These are phyloP conservation scores for Lactuca saligna DNA, from an alignment of 129 eudicot species.

Conservation along the genomic window DNA sequence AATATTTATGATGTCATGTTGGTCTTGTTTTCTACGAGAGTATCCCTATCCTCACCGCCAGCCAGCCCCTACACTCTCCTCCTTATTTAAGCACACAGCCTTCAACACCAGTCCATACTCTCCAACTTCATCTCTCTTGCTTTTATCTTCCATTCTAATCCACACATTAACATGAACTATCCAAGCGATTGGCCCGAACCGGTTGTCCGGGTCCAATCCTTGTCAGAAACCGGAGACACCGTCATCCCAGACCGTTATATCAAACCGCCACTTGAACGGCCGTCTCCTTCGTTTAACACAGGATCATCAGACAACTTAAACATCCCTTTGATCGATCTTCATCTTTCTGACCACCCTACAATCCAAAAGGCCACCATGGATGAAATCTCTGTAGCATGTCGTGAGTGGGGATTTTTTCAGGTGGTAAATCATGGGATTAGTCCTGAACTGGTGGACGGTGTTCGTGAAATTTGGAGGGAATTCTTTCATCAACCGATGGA, in stretches of 20 bases:
- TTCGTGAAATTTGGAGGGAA: constrained; percentile 61
- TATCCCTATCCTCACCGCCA: background rate
- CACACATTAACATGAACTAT: constrained; percentile 45
- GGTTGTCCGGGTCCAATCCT: constrained; percentile 63
- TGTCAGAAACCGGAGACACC: constrained; percentile 39
- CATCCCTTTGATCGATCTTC: constrained; percentile 67
- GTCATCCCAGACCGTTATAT: constrained; percentile 57
- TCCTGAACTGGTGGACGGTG: constrained; percentile 55
- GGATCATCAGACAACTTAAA: constrained; percentile 8
- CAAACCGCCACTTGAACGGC: constrained; percentile 59
- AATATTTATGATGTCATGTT: constrained; percentile 7
- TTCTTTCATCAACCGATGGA: constrained; percentile 84
- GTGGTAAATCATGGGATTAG: constrained; percentile 71
- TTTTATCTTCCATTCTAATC: background rate
- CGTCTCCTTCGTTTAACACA: constrained; percentile 39
- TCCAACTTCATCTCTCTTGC: constrained; percentile 7
- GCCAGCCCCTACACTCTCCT: background rate
- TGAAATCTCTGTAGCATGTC: constrained; percentile 52
- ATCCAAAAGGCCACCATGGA: constrained; percentile 14
- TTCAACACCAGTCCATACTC: constrained; percentile 17
- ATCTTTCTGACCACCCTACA: constrained; percentile 31
- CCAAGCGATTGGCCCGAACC: constrained; percentile 74
- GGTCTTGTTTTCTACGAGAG: background rate
- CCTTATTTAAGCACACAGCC: constrained; percentile 24
- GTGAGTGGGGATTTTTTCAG: constrained; percentile 83